Evolutionary conservation across 2,329 filamentous ascomycete species (phyloP).

Genomic region (Curvularia sp.): DNA sequence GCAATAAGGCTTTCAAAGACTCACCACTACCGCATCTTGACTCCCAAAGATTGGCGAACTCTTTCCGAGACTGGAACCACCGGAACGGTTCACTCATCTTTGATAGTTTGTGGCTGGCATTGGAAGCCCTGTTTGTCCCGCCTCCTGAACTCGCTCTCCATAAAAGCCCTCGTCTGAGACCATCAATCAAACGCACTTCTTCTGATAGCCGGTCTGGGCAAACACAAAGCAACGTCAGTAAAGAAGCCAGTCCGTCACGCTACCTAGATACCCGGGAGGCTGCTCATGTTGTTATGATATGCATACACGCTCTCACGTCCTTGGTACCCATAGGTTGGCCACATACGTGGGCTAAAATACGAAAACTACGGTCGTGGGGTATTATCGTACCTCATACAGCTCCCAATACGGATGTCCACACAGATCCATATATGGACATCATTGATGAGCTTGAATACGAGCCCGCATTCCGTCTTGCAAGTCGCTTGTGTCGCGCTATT

Average conservation of each 20-base stretch:
- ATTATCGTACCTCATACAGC: constrained; percentile 35
- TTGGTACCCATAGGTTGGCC: constrained; percentile 41
- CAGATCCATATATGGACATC: constrained; percentile 43
- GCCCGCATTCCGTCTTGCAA: constrained; percentile 58
- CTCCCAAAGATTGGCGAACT: constrained; percentile 36
- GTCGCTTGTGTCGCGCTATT: constrained; percentile 58
- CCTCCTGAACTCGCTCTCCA: constrained; percentile 44
- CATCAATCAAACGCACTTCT: constrained; percentile 23
- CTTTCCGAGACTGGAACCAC: constrained; percentile 45
- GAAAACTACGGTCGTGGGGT: constrained; percentile 50
- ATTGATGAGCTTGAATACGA: constrained; percentile 59
- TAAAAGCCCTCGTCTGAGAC: constrained; percentile 32
- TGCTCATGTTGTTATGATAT: constrained; percentile 52
- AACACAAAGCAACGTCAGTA: neutral
- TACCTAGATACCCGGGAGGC: constrained; percentile 48
- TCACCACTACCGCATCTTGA: constrained; percentile 48
- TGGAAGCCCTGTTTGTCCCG: constrained; percentile 44
- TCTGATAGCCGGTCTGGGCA: constrained; percentile 1
- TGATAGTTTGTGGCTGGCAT: constrained; percentile 44
- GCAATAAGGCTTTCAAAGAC: constrained; percentile 27
- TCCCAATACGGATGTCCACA: constrained; percentile 32
- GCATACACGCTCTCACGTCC: constrained; percentile 51
- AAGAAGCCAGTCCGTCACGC: constrained; percentile 5
- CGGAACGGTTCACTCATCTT: constrained; percentile 47
- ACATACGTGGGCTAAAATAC: constrained; percentile 47